Percentiles rank a stretch among this genome's conserved stretches.
Evolutionary conservation across 371 early-diverging fungal genomes (phyloP).

Genomic region (Circinella umbellata): DNA sequence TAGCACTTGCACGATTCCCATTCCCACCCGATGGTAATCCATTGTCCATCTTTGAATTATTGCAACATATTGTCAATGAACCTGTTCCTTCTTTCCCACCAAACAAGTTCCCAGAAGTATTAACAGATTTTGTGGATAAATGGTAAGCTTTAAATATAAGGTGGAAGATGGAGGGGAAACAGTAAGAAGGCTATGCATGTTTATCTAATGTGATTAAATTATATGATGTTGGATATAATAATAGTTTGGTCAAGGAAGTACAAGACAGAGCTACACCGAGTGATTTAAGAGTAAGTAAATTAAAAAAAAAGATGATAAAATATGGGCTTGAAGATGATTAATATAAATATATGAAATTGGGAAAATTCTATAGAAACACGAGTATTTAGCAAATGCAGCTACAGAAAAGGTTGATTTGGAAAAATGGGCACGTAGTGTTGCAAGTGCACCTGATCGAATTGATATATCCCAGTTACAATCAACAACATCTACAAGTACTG

Average conservation of each 20-base stretch:
- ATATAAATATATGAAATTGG: too few species aligned
- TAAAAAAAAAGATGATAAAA: not conserved
- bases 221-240: not conserved
- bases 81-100: constrained; percentile 85
- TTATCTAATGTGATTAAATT: too few species aligned
- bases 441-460: constrained; percentile 20
- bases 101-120: constrained; percentile 70
- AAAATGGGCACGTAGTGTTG: constrained; percentile 47
- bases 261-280: constrained; percentile 72
- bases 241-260: constrained; percentile 80
- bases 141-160: constrained; percentile 59
- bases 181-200: too few species aligned
- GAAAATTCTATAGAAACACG: constrained; percentile 44
- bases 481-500: constrained; percentile 6
- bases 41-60: constrained; percentile 86
- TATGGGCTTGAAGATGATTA: too few species aligned
- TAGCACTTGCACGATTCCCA: constrained; percentile 91
- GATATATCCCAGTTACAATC: constrained; percentile 22
- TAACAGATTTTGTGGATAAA: constrained; percentile 77
- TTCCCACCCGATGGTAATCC: constrained; percentile 79
- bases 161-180: not conserved
- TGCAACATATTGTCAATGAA: constrained; percentile 93
- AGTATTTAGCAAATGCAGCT: constrained; percentile 57
- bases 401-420: constrained; percentile 63
- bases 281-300: constrained; percentile 63